Percentiles rank a stretch among this genome's conserved stretches.
Evolutionary conservation across 1,284 basidiomycete genomes (phyloP).

Genomic region (Marasmius tenuissimus): DNA sequence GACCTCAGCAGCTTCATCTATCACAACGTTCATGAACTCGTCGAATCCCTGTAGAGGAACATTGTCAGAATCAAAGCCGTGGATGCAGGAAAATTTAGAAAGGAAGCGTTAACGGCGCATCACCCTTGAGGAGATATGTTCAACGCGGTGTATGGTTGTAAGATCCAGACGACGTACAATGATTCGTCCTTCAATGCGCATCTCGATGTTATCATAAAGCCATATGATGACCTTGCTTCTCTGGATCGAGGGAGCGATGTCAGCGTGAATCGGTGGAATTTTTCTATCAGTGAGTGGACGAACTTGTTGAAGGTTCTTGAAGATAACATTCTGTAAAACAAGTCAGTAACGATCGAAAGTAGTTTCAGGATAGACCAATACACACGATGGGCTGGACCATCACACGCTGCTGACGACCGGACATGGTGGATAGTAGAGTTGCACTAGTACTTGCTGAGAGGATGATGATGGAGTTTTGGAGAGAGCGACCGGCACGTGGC

Average conservation of each 20-base stretch:
- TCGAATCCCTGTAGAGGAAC: conserved; percentile 83
- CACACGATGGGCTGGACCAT: conserved; percentile 98
- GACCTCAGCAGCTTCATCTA: conserved; percentile 95
- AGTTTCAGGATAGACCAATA: conserved; percentile 23
- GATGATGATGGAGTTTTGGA: conserved; percentile 10
- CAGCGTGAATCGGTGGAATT: background rate
- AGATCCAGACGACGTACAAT: conserved; percentile 66
- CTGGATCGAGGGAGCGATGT: conserved; percentile 38
- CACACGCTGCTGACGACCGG: conserved; percentile 88
- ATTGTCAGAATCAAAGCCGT: conserved; percentile 9
- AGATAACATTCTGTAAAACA: conserved; percentile 88
- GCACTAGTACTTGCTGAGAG: conserved; percentile 21
- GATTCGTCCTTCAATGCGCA: conserved; percentile 96
- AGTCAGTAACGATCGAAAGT: conserved; percentile 4
- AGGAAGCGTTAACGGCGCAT: conserved; percentile 7
- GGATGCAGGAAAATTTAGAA: background rate
- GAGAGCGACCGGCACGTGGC: conserved; percentile 9
- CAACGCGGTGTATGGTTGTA: conserved; percentile 14
- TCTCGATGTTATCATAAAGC: conserved; percentile 97
- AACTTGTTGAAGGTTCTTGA: conserved; percentile 95
- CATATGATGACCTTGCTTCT: conserved; percentile 89
- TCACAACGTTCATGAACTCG: conserved; percentile 99
- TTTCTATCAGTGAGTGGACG: conserved; percentile 8
- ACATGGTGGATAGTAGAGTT: conserved; percentile 60
- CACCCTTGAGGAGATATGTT: conserved; percentile 16